Evolutionary conservation across 2,329 filamentous ascomycete genomes (phyloP).

Genomic region (Apiospora marii): DNA sequence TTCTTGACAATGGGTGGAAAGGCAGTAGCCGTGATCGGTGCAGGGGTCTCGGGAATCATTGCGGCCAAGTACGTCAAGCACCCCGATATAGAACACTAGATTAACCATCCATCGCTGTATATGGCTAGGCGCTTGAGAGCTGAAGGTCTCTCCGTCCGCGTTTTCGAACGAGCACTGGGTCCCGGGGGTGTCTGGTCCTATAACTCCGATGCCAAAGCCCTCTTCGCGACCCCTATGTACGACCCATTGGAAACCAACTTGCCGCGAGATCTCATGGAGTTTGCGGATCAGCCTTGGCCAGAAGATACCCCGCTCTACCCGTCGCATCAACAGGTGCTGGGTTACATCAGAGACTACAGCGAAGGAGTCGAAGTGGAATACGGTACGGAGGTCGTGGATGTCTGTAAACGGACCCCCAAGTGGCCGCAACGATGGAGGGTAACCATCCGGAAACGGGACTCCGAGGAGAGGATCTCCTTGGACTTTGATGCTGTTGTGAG

Average conservation of each 20-base stretch:
- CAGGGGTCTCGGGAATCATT: conserved; percentile 22
- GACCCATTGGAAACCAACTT: conserved; percentile 18
- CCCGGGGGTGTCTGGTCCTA: conserved; percentile 24
- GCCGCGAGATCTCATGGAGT: conserved; percentile 23
- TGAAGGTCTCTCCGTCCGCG: conserved; percentile 18
- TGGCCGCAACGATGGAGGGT: neutral
- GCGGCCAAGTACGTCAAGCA: conserved; percentile 16
- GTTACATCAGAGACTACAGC: neutral
- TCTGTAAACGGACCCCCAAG: neutral
- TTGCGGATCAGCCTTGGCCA: conserved; percentile 17
- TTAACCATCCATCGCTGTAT: neutral
- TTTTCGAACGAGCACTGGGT: conserved; percentile 23
- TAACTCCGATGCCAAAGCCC: neutral
- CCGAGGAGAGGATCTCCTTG: neutral
- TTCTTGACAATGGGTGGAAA: neutral
- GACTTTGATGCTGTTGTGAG: neutral
- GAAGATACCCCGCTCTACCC: neutral
- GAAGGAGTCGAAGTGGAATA: neutral
- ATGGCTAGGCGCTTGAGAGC: conserved; percentile 18
- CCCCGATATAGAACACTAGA: too few species aligned
- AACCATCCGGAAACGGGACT: neutral
- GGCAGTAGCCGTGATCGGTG: conserved; percentile 23
- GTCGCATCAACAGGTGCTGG: neutral
- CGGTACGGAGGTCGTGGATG: neutral
- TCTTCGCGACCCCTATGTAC: conserved; percentile 22